Percentiles rank a stretch among this genome's conserved stretches.
These are phyloP conservation scores for Lophiotrema nucula DNA, from an alignment of 495 filamentous ascomycete species.

Conservation along the genomic window DNA sequence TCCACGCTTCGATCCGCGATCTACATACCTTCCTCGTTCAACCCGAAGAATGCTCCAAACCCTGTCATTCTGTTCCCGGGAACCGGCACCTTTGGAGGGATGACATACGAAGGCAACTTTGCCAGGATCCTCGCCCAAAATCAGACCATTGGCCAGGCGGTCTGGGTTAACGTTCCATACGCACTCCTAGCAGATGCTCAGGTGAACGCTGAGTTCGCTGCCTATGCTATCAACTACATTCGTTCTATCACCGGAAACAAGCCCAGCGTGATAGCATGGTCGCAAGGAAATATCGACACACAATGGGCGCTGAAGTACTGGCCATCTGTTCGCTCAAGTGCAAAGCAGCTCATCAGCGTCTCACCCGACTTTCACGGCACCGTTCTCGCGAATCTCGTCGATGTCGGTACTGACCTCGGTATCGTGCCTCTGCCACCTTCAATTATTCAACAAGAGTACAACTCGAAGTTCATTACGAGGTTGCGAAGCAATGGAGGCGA, in stretches of 20 bases:
- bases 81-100: slow-evolving; percentile 45
- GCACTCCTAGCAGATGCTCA: slow-evolving; percentile 46
- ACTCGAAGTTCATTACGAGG: slow-evolving; percentile 42
- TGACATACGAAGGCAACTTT: slow-evolving; percentile 46
- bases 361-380: slow-evolving; percentile 52
- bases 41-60: slow-evolving; percentile 33
- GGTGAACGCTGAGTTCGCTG: slow-evolving; percentile 43
- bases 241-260: slow-evolving; percentile 39
- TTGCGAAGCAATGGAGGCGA: slow-evolving; percentile 46
- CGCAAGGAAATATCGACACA: slow-evolving; percentile 48
- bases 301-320: slow-evolving; percentile 58
- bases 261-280: slow-evolving; percentile 50
- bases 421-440: slow-evolving; percentile 31
- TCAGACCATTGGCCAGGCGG: slow-evolving; percentile 42
- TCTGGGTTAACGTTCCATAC: slow-evolving; percentile 53
- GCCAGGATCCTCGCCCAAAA: slow-evolving; percentile 42
- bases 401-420: slow-evolving; percentile 25
- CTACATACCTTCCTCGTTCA: slow-evolving; percentile 46
- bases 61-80: slow-evolving; percentile 51
- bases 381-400: slow-evolving; percentile 36
- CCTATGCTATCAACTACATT: slow-evolving; percentile 50
- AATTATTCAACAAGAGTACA: slow-evolving; percentile 48
- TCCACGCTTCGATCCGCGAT: slow-evolving; percentile 43
- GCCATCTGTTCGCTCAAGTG: slow-evolving; percentile 43
- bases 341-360: slow-evolving; percentile 47